Base-by-base conservation (phyloP, 164 flowering plant genomes). In the Houttuynia cordata region DNA sequence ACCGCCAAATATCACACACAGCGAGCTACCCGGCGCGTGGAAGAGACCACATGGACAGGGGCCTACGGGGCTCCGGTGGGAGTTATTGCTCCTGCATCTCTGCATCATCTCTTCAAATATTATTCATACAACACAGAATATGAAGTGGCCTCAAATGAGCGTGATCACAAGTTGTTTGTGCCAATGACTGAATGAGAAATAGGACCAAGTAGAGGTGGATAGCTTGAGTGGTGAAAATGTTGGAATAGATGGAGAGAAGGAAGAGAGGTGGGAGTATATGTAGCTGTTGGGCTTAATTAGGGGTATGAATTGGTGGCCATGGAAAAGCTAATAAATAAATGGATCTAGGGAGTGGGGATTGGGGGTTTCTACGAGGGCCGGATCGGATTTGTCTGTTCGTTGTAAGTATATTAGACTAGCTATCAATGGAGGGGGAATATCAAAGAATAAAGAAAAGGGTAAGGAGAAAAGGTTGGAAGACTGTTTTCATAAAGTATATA, bases 1-100 rank as follows among this genome's bases (percentile, higher is more conserved):
- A 64, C 76, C 73, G 25, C 86, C 73, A 66, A 80, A 87, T 12
- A 84, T 59, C 83, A 88, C 76, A 30, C 89, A 76, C 74, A 80
- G 80, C 4, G 80, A 73, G 60, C 71, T 67, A 55, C 62, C 47
- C 6, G 62, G 50, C 6, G 58, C 56, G 61, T 76, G 79, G 30
- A 68, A 80, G 69, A 72, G 24, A 14, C 80, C 80, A 58, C 86
- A 80, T 21, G 83, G 53, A 63, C 86, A 82, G 8, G 77, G 73
- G 14, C 78, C 81, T 56, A 63, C 63, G 70, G 70, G 62, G 56
- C 69, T 74, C 25, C 76, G 70, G 6, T 67, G 68, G 24, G 68
- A 62, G 63, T 40, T 18, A 15, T 76, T 71, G 56, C 76, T 59
- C 58, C 54, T 34, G 25, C 78, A 80, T 42, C 84, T 66, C 54